These are phyloP conservation scores for Neocallimastix lanati DNA, from an alignment of 192 early-diverging fungal species.

Conservation along the genomic window DNA sequence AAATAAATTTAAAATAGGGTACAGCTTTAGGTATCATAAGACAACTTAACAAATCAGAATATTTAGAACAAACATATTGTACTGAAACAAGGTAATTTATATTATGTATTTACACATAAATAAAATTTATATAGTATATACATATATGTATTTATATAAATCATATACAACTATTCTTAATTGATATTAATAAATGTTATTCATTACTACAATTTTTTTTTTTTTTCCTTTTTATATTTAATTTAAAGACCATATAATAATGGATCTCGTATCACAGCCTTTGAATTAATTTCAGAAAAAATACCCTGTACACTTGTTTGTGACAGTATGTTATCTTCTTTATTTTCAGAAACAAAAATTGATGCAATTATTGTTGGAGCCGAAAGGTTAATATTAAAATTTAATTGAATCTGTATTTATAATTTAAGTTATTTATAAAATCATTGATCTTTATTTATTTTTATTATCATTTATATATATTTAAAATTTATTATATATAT, in stretches of 20 bases:
- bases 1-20: no score
- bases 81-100: constrained; percentile 60
- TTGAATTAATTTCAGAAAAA: constrained; percentile 78
- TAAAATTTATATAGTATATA: no score
- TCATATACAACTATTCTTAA: no score
- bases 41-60: constrained; percentile 26
- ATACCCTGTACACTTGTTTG: constrained; percentile 83
- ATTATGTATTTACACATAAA: no score
- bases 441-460: no score
- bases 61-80: constrained; percentile 66
- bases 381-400: constrained; percentile 46
- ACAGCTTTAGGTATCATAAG: constrained; percentile 91
- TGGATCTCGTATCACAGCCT: constrained; percentile 83
- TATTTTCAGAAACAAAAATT: constrained; percentile 41
- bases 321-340: constrained; percentile 78
- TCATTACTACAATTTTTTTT: no score
- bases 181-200: no score
- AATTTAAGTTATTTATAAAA: no score
- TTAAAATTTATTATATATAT: no score
- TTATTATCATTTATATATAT: no score
- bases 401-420: no score
- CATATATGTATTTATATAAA: no score
- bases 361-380: constrained; percentile 87
- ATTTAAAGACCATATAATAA: constrained; percentile 75
- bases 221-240: background rate